phyloP scores from a whole-genome alignment of 1,284 basidiomycete species.

The Cutaneotrichosporon sp. region DNA sequence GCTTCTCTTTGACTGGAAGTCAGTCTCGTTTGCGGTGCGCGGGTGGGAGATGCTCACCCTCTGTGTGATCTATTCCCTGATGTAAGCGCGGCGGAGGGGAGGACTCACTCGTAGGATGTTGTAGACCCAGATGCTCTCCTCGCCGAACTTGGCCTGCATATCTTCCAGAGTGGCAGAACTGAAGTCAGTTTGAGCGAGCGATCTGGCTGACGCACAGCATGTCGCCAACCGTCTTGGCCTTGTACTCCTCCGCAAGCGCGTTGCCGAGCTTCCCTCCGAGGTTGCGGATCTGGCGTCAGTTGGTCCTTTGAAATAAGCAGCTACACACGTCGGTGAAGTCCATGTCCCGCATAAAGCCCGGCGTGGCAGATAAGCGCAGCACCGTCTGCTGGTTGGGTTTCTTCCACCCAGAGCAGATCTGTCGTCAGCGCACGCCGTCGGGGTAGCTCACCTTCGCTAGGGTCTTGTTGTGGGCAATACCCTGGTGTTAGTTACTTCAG shows the following conservation, averaged over 20 bases:
- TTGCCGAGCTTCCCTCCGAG: constrained; percentile 91
- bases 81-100: constrained; percentile 1
- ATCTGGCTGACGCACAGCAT: constrained; percentile 58
- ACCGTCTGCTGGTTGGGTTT: constrained; percentile 83
- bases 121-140: constrained; percentile 75
- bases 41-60: constrained; percentile 57
- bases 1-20: constrained; percentile 72
- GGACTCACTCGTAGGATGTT: constrained; percentile 57
- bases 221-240: constrained; percentile 82
- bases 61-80: constrained; percentile 82
- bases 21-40: background rate
- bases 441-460: constrained; percentile 68
- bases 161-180: constrained; percentile 52
- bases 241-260: constrained; percentile 79
- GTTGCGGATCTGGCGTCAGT: constrained; percentile 69
- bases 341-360: constrained; percentile 72
- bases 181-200: constrained; percentile 8
- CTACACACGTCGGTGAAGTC: constrained; percentile 73
- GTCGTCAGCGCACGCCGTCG: background rate
- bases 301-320: background rate
- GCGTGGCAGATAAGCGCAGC: constrained; percentile 72
- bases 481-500: constrained; percentile 51
- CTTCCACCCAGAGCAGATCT: constrained; percentile 83
- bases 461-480: constrained; percentile 89
- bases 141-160: constrained; percentile 54